phyloP scores from a whole-genome alignment of 148 eudicot species.

The Chenopodium suecicum region DNA sequence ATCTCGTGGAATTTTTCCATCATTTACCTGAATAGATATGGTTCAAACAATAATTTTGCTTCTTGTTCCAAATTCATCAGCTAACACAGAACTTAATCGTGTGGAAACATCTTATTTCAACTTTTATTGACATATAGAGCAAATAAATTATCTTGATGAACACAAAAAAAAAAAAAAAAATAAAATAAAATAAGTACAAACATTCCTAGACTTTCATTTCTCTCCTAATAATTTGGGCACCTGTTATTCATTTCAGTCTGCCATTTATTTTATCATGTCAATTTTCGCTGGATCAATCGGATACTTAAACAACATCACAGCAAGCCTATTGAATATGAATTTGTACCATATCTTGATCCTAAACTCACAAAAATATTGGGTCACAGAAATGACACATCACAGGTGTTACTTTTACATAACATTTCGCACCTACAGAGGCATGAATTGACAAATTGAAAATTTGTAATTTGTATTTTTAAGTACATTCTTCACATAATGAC shows the following conservation, averaged over 20 bases:
- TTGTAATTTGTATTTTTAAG: too few species aligned
- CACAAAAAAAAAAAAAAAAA: too few species aligned
- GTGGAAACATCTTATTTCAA: background rate
- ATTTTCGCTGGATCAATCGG: background rate
- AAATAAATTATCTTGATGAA: background rate
- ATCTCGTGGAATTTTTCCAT: slow-evolving; percentile 71
- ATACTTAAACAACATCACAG: background rate
- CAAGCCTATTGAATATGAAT: background rate
- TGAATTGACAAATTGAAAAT: background rate
- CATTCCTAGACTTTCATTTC: background rate
- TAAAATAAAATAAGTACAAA: too few species aligned
- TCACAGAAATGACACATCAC: background rate
- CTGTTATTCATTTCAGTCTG: background rate
- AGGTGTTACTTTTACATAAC: background rate
- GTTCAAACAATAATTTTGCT: background rate
- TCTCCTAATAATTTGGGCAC: background rate
- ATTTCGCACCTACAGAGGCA: background rate
- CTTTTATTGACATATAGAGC: background rate
- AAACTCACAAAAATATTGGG: background rate
- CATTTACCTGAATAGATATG: slow-evolving; percentile 54
- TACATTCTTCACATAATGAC: too few species aligned
- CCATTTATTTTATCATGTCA: background rate
- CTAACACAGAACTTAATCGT: background rate
- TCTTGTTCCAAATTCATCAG: background rate
- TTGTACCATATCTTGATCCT: too few species aligned